Evolutionary conservation across 305 asterid genomes (phyloP).

Genomic region (Ilex paraguariensis): DNA sequence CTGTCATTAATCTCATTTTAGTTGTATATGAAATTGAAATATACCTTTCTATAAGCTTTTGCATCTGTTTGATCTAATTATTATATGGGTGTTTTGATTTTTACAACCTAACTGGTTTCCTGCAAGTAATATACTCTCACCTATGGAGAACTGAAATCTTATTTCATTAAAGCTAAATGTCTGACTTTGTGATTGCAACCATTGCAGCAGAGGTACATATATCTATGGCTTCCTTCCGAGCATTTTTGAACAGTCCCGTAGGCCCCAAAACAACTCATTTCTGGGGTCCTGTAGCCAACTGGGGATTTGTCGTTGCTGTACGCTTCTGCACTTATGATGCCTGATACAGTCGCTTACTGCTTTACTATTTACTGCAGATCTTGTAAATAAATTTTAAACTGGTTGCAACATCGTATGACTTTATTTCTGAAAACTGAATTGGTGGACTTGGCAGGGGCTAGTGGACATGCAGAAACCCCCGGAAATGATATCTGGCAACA

Average conservation of each 20-base stretch:
- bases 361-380: not conserved
- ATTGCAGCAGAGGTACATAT: not conserved
- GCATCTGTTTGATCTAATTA: too few relatives aligned
- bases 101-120: too few relatives aligned
- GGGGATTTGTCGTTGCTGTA: constrained; percentile 5
- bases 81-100: too few relatives aligned
- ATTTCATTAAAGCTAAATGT: not conserved
- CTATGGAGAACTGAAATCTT: too few relatives aligned
- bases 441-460: not conserved
- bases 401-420: not conserved
- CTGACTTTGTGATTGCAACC: not conserved
- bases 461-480: constrained; percentile 4
- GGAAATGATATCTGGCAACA: constrained; percentile 4
- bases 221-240: constrained; percentile 3
- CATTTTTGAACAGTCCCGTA: constrained; percentile 2
- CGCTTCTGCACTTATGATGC: not conserved
- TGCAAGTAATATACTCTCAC: too few relatives aligned
- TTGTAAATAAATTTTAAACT: not conserved
- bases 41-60: too few relatives aligned
- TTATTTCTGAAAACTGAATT: not conserved
- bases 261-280: constrained; percentile 6
- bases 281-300: constrained; percentile 7
- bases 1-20: too few relatives aligned
- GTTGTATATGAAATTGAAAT: too few relatives aligned
- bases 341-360: not conserved